phyloP scores from a whole-genome alignment of 768 basidiomycete species.

The Podaxis pistillaris region DNA sequence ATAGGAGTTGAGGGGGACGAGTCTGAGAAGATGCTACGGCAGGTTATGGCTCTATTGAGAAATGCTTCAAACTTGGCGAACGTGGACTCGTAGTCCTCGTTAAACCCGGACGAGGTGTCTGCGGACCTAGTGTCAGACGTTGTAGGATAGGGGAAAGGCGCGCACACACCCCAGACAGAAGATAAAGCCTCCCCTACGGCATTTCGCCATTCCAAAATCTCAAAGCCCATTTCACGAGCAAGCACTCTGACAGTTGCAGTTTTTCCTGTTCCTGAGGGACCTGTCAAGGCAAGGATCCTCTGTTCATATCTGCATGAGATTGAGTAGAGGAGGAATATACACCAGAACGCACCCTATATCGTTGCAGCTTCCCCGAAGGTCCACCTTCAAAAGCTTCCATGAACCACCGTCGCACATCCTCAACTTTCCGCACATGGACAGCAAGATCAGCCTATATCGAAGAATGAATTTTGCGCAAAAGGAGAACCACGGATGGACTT shows the following conservation, averaged over 20 bases:
- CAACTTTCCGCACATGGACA: constrained; percentile 77
- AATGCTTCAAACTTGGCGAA: constrained; percentile 77
- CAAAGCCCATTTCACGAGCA: constrained; percentile 68
- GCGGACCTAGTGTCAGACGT: neutral
- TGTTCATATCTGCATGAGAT: constrained; percentile 26
- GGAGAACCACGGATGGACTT: constrained; percentile 5
- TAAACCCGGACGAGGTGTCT: constrained; percentile 12
- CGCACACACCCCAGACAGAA: constrained; percentile 20
- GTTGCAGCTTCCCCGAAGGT: constrained; percentile 58
- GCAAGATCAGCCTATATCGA: constrained; percentile 62
- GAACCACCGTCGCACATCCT: constrained; percentile 76
- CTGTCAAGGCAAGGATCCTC: constrained; percentile 83
- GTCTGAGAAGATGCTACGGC: constrained; percentile 48
- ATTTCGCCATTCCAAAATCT: constrained; percentile 86
- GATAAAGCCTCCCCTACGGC: constrained; percentile 50
- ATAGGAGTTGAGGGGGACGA: constrained; percentile 8
- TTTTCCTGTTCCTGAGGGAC: constrained; percentile 89
- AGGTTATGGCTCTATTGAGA: constrained; percentile 64
- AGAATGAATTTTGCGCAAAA: neutral
- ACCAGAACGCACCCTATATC: constrained; percentile 63
- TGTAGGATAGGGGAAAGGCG: neutral
- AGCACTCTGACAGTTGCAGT: constrained; percentile 82
- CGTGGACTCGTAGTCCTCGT: constrained; percentile 41
- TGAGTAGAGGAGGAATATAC: neutral
- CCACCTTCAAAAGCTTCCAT: constrained; percentile 70